phyloP scores from a whole-genome alignment of 2,329 filamentous ascomycete genomes.

The Neonectria sp. region DNA sequence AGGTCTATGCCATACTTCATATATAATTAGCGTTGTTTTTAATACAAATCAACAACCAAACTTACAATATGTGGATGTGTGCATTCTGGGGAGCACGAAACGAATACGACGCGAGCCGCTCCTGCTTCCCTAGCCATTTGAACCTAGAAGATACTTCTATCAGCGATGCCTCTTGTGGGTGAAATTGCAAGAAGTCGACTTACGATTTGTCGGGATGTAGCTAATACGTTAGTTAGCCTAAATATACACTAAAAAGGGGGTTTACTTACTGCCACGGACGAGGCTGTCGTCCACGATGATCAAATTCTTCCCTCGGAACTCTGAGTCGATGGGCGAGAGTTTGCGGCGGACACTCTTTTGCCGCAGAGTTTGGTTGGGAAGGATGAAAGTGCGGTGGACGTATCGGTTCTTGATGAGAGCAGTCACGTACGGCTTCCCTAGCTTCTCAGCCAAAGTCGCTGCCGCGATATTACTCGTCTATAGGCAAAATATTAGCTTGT shows the following conservation, averaged over 20 bases:
- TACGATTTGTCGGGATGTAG: not conserved
- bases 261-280: conserved; percentile 73
- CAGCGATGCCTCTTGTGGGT: not conserved
- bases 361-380: conserved; percentile 80
- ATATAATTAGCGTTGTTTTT: too few relatives aligned
- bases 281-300: conserved; percentile 92
- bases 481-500: not conserved
- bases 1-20: conserved; percentile 63
- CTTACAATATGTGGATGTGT: conserved; percentile 90
- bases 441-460: conserved; percentile 79
- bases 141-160: conserved; percentile 42
- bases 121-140: conserved; percentile 87
- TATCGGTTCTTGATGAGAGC: conserved; percentile 93
- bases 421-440: conserved; percentile 84
- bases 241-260: not conserved
- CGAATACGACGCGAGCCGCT: conserved; percentile 86
- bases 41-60: conserved; percentile 10
- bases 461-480: conserved; percentile 87
- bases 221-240: not conserved
- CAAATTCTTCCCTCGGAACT: conserved; percentile 87
- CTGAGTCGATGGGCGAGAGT: conserved; percentile 86
- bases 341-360: conserved; percentile 93
- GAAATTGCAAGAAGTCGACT: not conserved
- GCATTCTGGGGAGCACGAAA: conserved; percentile 86
- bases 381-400: conserved; percentile 88